Conservation (phyloP, 1,284 basidiomycete species). For the Moniliella sp. region DNA sequence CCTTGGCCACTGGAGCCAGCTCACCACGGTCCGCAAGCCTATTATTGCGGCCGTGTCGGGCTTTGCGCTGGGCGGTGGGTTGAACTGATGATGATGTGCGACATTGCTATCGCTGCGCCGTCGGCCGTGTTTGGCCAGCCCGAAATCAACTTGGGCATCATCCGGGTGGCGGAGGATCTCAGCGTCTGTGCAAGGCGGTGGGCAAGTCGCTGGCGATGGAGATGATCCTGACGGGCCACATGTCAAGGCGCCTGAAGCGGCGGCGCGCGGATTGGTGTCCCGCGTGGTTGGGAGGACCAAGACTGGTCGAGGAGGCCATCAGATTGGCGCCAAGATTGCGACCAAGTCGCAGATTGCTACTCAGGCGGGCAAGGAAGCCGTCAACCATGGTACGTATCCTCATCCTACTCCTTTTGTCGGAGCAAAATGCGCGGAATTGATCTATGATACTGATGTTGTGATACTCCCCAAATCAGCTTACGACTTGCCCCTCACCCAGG, state of each 20-base stretch:
- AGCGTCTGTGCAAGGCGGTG: slow-evolving; percentile 61
- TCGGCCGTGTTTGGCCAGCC: slow-evolving; percentile 86
- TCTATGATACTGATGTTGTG: too few species aligned
- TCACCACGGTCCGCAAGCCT: slow-evolving; percentile 63
- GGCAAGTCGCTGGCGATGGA: slow-evolving; percentile 94
- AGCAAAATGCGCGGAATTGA: too few species aligned
- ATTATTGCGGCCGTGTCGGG: slow-evolving; percentile 88
- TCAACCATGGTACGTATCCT: too few species aligned
- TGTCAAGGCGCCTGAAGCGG: slow-evolving; percentile 61
- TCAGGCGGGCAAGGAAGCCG: slow-evolving; percentile 79
- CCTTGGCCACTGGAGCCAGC: slow-evolving; percentile 62
- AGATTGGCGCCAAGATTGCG: slow-evolving; percentile 58
- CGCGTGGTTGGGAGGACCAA: slow-evolving; percentile 55
- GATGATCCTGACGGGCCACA: slow-evolving; percentile 58
- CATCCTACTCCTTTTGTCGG: too few species aligned
- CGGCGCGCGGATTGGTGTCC: slow-evolving; percentile 62
- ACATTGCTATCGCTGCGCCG: slow-evolving; percentile 83
- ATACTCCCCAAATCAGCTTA: too few species aligned
- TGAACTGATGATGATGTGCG: too few species aligned
- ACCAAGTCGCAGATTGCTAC: slow-evolving; percentile 64
- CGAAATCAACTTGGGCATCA: slow-evolving; percentile 88
- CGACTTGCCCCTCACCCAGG: slow-evolving; percentile 61
- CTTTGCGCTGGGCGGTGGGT: too few species aligned
- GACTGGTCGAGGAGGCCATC: slow-evolving; percentile 53
- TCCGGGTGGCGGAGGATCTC: slow-evolving; percentile 69